Evolutionary conservation across 768 basidiomycete genomes (phyloP), one percentile per base, ranked within the genome.

Genomic region (Clathrus columnatus): DNA sequence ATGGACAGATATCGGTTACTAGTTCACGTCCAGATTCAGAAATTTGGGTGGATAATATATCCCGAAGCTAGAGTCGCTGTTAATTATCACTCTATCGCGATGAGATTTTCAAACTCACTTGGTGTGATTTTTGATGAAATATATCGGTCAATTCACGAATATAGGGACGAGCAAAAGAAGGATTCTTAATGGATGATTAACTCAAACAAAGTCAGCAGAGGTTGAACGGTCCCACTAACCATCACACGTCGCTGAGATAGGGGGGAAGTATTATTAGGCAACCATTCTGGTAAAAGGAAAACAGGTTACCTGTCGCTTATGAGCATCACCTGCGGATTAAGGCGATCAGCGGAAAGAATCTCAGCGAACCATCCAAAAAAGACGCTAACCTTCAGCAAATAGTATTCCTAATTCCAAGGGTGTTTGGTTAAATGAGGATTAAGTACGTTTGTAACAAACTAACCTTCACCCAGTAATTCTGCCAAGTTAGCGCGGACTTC

Each of bases 341-440:
- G 20, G 23, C 16, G 29, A 18, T 10, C 14, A 26, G 41, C 29
- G n/a, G n/a, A n/a, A 29, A 11, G 16, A 18, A 14, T 24, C 2
- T 16, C 23, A 5, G 27, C 4, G 21, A 28, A 30, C 7, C 18
- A 7, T 28, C 6, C 7, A 2, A 24, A 45, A 27, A 29, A 30
- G 21, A 5, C 7, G 21, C 8, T 46, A 29, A 59, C 70, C 71
- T 61, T 74, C 74, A 11, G 74, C 75, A 6, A 71, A 45, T 4
- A 84, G 69, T 2, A 84, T 62, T 18, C 81, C 81, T 82, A 32
- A 26, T 24, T 45, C 8, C n/a, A n/a, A n/a, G n/a, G n/a, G n/a
- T n/a, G n/a, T n/a, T n/a, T n/a, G n/a, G n/a, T n/a, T n/a, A n/a
- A n/a, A n/a, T n/a, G n/a, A n/a, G n/a, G n/a, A n/a, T n/a, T n/a